Evolutionary conservation across 768 basidiomycete species (phyloP), one percentile per base, ranked within the genome.

Genomic region (Trametes meyenii): DNA sequence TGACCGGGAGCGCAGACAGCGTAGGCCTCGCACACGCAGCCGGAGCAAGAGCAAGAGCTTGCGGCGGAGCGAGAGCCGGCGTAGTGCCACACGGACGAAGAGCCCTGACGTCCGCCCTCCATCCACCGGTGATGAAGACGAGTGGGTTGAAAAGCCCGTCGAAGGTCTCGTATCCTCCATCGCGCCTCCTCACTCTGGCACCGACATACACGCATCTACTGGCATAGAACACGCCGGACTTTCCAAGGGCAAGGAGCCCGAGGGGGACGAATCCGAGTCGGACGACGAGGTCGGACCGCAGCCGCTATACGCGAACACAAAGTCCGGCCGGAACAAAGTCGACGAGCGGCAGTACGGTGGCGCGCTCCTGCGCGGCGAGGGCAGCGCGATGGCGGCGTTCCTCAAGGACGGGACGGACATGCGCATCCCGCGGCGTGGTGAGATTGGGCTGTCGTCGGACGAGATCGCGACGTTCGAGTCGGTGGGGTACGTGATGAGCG

Each of bases 401-500:
- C 83, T 98, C 57, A 82, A 91, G 71, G 96, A 97, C 64, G 75
- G 81, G 63, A 85, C 89, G 14, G 84, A 90, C 55, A 66, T 81
- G 12, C 96, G 97, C 72, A 99, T 98, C 69, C 97, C 97, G 0
- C 93, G 97, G 65, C 92, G 97, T 81, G 97, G 97, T 76, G 97
- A 99, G 77, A 98, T 99, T 67, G 97, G 97, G 58, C 78, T 99
- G 66, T 88, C 89, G 11, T 87, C 93, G 13, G 86, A 87, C 33
- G 85, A 93, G 73, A 99, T 99, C 66, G 94, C 89, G 6, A 73
- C 83, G 71, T 98, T 83, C 75, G 97, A 99, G 78, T 70, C 80
- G 23, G 90, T 90, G 8, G 97, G 97, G 17, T 99, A 97, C 74
- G 97, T 99, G 49, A 99, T 98, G 97, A 94, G 91, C 67, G 97